A percentile compares a stretch with the other conserved stretches of the same genome.
Conservation (phyloP, 2,329 filamentous ascomycete genomes). For the Tolypocladium guangdongense region DNA sequence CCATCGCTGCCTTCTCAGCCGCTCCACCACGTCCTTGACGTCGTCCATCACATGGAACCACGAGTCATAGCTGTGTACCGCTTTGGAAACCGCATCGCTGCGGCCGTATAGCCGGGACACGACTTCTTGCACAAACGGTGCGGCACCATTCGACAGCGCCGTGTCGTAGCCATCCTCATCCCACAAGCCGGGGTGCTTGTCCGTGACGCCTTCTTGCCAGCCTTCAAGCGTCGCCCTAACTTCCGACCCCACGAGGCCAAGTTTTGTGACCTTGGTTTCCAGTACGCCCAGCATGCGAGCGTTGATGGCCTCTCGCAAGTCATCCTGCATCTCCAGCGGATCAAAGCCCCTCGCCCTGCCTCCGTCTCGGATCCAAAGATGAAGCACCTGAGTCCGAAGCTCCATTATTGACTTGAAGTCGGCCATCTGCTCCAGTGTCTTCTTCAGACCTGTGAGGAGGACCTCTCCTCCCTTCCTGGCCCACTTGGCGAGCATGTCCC, state of each 20-base stretch:
- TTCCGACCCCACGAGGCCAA: conserved; percentile 54
- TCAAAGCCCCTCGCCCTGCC: conserved; percentile 55
- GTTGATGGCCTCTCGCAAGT: conserved; percentile 59
- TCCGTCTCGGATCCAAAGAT: conserved; percentile 64
- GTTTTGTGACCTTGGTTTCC: conserved; percentile 49
- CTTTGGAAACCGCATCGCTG: conserved; percentile 52
- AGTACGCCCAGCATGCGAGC: conserved; percentile 53
- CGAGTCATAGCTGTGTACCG: conserved; percentile 52
- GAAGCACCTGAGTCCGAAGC: conserved; percentile 58
- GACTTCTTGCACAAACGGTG: conserved; percentile 58
- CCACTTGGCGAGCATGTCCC: conserved; percentile 53
- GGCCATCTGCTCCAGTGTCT: conserved; percentile 45
- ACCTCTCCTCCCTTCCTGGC: conserved; percentile 47
- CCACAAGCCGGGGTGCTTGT: conserved; percentile 53
- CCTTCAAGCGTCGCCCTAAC: conserved; percentile 49
- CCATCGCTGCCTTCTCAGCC: conserved; percentile 59
- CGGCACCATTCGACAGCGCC: conserved; percentile 55
- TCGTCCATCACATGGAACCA: conserved; percentile 69
- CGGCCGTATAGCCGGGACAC: conserved; percentile 61
- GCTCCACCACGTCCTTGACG: conserved; percentile 50
- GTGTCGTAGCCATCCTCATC: conserved; percentile 49
- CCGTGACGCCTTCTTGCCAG: conserved; percentile 46
- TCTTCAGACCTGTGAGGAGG: conserved; percentile 50
- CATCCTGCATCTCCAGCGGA: conserved; percentile 55
- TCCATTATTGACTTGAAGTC: conserved; percentile 61